Base-by-base conservation (phyloP, 1,284 basidiomycete species). In the Sporisorium exsertum region DNA sequence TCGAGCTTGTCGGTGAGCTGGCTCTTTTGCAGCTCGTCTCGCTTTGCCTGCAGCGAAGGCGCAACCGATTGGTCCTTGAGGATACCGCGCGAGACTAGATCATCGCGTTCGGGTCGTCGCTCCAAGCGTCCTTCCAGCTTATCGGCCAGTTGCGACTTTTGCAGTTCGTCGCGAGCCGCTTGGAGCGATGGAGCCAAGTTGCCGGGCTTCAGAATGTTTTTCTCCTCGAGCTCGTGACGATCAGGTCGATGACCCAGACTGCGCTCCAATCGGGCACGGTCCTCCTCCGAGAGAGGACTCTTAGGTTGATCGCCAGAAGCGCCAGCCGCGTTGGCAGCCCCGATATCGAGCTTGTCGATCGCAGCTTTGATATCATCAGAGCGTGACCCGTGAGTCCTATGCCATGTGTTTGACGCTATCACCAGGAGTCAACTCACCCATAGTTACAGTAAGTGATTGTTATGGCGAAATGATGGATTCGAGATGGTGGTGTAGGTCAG, bases 21-120 rank as follows among this genome's bases (percentile, higher is more conserved):
- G 56, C 45, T 26, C 63, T 71, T 78, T 40, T 67, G 47, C 45
- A 93, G 86, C 63, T 89, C 89, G 64, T 90, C 90, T 80, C 88
- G 89, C 63, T 90, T 90, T 33, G 91, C 92, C 77, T 91, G 88
- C 49, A 92, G 85, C n/a, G 88, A 87, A 8, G 91, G 91, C n/a
- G 92, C 91, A 33, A 92, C 88, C n/a, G 88, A 88, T 81, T 91
- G 90, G 69, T 91, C 91, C 50, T 80, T 81, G 33, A 81, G 65
- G 49, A 82, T 81, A 13, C 80, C 80, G 4, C 67, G 47, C 10
- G 55, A 50, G 42, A 81, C 64, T 2, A 82, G 58, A 9, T 82
- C 80, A 27, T 79, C 77, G 9, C 60, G 50, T 27, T 81, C 80
- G 20, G 80, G 79, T 7, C 80, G 66, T 37, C 69, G 62, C 43